A percentile compares a stretch with the other conserved stretches of the same genome.
phyloP scores from a whole-genome alignment of 768 basidiomycete species.

The Hericium erinaceus region DNA sequence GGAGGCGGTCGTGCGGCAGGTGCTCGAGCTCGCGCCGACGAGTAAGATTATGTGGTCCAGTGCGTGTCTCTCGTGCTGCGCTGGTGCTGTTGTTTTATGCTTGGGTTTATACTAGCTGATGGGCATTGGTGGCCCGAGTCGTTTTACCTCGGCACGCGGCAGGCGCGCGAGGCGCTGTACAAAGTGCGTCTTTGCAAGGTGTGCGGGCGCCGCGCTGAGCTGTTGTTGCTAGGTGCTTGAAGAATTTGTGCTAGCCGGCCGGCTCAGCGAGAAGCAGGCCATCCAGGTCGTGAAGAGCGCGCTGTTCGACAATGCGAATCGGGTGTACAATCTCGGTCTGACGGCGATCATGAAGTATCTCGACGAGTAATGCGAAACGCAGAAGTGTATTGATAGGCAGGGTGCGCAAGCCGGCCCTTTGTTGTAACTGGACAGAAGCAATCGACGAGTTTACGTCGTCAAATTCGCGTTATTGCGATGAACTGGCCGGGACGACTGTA shows the following conservation, averaged over 20 bases:
- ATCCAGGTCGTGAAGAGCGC: slow-evolving; percentile 42
- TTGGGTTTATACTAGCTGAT: slow-evolving; percentile 33
- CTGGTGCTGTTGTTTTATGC: neutral
- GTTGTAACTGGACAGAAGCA: too few species aligned
- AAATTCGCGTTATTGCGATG: too few species aligned
- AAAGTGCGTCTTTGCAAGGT: slow-evolving; percentile 29
- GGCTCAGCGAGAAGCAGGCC: slow-evolving; percentile 48
- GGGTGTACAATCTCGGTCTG: slow-evolving; percentile 49
- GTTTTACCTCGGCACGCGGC: slow-evolving; percentile 57
- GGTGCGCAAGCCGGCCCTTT: too few species aligned
- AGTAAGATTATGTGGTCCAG: slow-evolving; percentile 81
- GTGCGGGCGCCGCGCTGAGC: neutral
- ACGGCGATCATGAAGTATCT: slow-evolving; percentile 14
- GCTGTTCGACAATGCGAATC: slow-evolving; percentile 62
- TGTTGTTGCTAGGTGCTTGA: slow-evolving; percentile 40
- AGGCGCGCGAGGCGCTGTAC: slow-evolving; percentile 54
- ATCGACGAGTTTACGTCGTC: too few species aligned
- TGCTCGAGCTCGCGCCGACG: slow-evolving; percentile 64
- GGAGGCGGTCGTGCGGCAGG: slow-evolving; percentile 44
- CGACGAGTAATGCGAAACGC: too few species aligned
- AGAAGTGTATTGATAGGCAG: too few species aligned
- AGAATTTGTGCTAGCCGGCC: slow-evolving; percentile 36
- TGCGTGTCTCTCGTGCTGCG: slow-evolving; percentile 16
- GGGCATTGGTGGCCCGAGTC: slow-evolving; percentile 73
- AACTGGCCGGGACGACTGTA: too few species aligned